Evolutionary conservation across 179 eudicot genomes (phyloP), one percentile per base, ranked within the genome.

Genomic region (Pouteria campechiana): DNA sequence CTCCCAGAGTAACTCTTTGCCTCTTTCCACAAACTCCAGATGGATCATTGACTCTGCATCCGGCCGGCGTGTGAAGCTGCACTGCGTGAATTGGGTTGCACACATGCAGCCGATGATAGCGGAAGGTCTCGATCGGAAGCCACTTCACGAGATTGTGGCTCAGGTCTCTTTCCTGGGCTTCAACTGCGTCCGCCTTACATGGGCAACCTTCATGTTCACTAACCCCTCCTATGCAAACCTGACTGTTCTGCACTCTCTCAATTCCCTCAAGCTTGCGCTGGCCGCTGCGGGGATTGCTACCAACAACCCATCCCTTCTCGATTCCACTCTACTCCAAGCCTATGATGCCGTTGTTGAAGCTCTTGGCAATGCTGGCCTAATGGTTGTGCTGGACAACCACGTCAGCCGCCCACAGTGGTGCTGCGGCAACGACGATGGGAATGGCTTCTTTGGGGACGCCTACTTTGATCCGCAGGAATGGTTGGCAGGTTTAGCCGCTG

Each of bases 351-450:
- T 90, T 64, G 90, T 86, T 58, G 41, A 37, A 32, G 74, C 74
- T 43, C 75, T 86, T 45, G 67, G 58, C 20, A 44, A 30, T 4
- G 73, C 81, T 75, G 75, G 77, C 30, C 74, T 86, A 60, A 81
- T 90, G 95, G 70, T 90, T 14, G 71, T 90, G 17, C 13, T 90
- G 23, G 99, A 92, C 74, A 92, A 92, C 63, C 99, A 92, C 51
- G 37, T 78, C 45, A 82, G 78, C 48, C 73, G 57, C 50, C 96
- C 96, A 5, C 94, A 92, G 5, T 92, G 99, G 99, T 82, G 99
- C 59, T 92, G 99, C 31, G 73, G 79, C 49, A 49, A 15, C 16
- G 32, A 37, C 3, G 99, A 92, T 47, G 94, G 83, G 21, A 90
- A 71, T 51, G 99, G 94, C 30, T 92, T 86, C 78, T 92, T 92